Evolutionary conservation across 257 asterid species (phyloP).

Genomic region (Ilex aquifolium): DNA sequence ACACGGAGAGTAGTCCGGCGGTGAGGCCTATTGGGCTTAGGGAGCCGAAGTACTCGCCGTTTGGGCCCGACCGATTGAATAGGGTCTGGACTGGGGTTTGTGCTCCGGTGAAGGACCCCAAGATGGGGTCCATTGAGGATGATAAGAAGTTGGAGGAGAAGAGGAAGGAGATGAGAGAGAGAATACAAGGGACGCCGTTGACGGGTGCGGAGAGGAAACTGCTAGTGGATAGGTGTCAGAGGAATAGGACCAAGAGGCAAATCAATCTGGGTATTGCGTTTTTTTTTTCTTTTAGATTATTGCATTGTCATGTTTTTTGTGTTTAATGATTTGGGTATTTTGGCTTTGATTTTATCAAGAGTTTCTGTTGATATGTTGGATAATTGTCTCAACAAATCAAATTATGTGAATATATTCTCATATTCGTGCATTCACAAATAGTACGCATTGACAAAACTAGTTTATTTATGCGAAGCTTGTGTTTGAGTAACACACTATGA

Average conservation of each 20-base stretch:
- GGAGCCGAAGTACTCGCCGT: conserved; percentile 92
- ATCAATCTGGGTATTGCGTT: conserved; percentile 64
- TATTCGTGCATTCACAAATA: no score
- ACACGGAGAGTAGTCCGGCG: conserved; percentile 71
- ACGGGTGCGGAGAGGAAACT: conserved; percentile 71
- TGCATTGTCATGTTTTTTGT: conserved; percentile 1
- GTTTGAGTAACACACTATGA: no score
- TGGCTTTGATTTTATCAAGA: conserved; percentile 1
- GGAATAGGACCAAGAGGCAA: conserved; percentile 69
- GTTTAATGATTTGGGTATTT: conserved; percentile 1
- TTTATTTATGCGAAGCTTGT: no score
- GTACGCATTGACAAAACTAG: no score
- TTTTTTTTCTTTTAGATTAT: not conserved
- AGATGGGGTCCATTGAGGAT: conserved; percentile 39
- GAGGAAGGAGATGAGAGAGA: conserved; percentile 48
- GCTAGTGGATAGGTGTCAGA: conserved; percentile 59
- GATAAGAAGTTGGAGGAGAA: conserved; percentile 69
- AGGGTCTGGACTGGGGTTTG: conserved; percentile 95
- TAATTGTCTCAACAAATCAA: no score
- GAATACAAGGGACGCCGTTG: conserved; percentile 64
- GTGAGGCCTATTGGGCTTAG: conserved; percentile 85
- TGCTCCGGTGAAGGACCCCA: conserved; percentile 85
- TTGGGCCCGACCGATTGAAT: conserved; percentile 75
- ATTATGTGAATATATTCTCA: no score
- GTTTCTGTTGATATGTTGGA: no score